Percentiles rank a stretch among this genome's conserved stretches.
phyloP scores from a whole-genome alignment of 768 basidiomycete genomes.

The Boletus vinaceobasis region DNA sequence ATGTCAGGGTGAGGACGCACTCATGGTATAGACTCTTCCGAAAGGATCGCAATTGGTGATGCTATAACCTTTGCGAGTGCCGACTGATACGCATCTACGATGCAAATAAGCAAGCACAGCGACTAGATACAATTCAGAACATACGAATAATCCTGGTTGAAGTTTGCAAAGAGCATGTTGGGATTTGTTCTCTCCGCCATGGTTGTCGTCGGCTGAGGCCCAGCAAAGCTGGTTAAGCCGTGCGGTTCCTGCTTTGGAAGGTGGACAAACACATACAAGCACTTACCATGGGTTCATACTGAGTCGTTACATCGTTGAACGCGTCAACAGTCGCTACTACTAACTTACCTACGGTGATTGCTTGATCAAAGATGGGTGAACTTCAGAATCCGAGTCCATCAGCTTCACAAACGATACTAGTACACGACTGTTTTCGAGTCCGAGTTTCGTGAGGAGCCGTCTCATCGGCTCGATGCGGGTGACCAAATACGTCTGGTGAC shows the following conservation, averaged over 20 bases:
- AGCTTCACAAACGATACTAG: background rate
- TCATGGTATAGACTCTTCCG: slow-evolving; percentile 92
- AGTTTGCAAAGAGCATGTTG: slow-evolving; percentile 83
- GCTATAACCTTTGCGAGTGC: slow-evolving; percentile 92
- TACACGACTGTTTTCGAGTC: background rate
- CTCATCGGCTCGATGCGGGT: slow-evolving; percentile 14
- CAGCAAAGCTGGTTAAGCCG: background rate
- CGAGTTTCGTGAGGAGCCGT: background rate
- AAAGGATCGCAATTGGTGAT: slow-evolving; percentile 99
- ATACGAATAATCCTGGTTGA: slow-evolving; percentile 97
- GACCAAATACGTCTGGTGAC: slow-evolving; percentile 15
- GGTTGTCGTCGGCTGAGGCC: slow-evolving; percentile 8
- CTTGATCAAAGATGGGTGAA: background rate
- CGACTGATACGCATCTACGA: slow-evolving; percentile 83
- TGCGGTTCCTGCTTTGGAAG: slow-evolving; percentile 7
- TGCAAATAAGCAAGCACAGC: background rate
- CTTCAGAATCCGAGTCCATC: background rate
- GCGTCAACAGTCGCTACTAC: background rate
- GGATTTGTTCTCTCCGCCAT: slow-evolving; percentile 41
- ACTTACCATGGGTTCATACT: too few species aligned
- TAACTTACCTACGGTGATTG: background rate
- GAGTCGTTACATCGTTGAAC: too few species aligned
- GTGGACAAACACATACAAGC: slow-evolving; percentile 17
- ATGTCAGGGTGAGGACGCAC: slow-evolving; percentile 45
- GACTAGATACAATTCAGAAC: slow-evolving; percentile 19